Evolutionary conservation across 2,329 filamentous ascomycete species (phyloP).

Genomic region (Aspergillus puulaauensis): DNA sequence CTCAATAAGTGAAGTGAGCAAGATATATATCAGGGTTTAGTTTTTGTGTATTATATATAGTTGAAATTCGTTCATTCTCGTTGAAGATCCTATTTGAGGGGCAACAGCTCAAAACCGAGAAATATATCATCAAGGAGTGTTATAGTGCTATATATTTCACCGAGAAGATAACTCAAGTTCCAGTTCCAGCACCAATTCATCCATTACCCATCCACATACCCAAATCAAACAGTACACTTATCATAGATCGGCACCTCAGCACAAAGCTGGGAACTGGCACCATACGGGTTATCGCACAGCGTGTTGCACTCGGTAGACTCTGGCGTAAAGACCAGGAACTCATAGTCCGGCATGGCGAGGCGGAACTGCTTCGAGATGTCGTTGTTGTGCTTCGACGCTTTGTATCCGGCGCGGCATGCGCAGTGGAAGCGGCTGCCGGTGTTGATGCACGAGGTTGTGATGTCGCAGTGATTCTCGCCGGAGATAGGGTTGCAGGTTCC

Average conservation of each 20-base stretch:
- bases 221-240: constrained; percentile 26
- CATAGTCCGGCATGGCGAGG: constrained; percentile 37
- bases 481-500: constrained; percentile 42
- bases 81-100: neutral
- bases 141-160: neutral
- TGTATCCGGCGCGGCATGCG: constrained; percentile 43
- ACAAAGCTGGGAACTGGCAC: constrained; percentile 32
- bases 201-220: neutral
- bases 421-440: constrained; percentile 42
- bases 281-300: constrained; percentile 35
- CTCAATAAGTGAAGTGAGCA: too few species aligned
- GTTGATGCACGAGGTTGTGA: constrained; percentile 47
- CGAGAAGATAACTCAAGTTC: neutral
- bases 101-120: neutral
- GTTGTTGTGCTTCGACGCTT: constrained; percentile 32
- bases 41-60: too few species aligned
- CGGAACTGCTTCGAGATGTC: constrained; percentile 38
- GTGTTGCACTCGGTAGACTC: constrained; percentile 37
- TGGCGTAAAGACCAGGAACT: constrained; percentile 41
- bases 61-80: neutral
- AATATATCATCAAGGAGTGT: neutral
- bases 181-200: neutral
- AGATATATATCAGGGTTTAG: too few species aligned
- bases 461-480: constrained; percentile 41
- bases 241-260: constrained; percentile 34